Base-by-base conservation (phyloP, 2,329 filamentous ascomycete genomes). In the Rutstroemia sp. region DNA sequence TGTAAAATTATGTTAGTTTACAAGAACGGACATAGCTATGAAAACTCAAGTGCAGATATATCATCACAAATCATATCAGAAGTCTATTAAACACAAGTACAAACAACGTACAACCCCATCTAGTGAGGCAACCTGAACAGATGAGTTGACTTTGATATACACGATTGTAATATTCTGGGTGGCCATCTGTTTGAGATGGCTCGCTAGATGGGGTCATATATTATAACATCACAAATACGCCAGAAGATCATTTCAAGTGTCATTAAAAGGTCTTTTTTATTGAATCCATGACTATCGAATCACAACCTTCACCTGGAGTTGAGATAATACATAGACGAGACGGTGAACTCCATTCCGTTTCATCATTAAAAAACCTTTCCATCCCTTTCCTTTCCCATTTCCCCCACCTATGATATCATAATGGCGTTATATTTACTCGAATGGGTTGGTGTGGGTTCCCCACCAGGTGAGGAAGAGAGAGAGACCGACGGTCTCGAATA, bases 401-500 rank as follows among this genome's bases (percentile, higher is more conserved):
- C 23, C n/a, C n/a, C 51, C 38, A 49, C 52, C 39, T 49, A 42
- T 45, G 30, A 50, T 23, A 34, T 55, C 47, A 55, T 34, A 19
- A 23, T 23, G 44, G 14, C 39, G n/a, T 25, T 44, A 23, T 12
- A 42, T 64, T 64, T 67, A 69, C 51, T 69, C 84, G 74, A 96
- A 95, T 59, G 90, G 90, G 78, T 91, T 92, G 76, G 90, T 94
- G 71, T 88, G 87, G 69, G 92, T 96, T 69, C 92, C 92, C 92
- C 92, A 97, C 88, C 89, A 97, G 71, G 90, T 96, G 67, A 97
- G 80, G 82, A 97, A 90, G 69, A 96, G 72, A 61, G 88, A 91
- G 58, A 97, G 82, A 62, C 92, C 94, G 58, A 97, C 83, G 3
- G 94, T 96, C 83, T 97, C 94, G 66, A 96, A 82, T 66, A 94